phyloP scores from a whole-genome alignment of 2,329 filamentous ascomycete species.

The Pyricularia grisea region DNA sequence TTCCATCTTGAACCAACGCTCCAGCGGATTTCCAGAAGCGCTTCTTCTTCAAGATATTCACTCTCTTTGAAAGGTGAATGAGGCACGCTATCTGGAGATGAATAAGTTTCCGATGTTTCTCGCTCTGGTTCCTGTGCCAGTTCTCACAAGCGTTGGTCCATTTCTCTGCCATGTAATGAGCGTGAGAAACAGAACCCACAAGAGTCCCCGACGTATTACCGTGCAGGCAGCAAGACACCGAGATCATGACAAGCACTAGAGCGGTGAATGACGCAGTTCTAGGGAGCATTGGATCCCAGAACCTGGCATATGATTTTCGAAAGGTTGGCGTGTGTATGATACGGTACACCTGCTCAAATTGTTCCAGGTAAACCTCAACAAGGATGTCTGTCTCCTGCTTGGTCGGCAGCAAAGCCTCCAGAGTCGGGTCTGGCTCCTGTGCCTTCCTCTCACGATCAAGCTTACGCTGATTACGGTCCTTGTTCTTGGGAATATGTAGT shows the following conservation, averaged over 20 bases:
- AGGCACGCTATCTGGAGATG: slow-evolving; percentile 53
- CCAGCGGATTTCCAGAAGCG: slow-evolving; percentile 51
- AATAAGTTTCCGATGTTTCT: slow-evolving; percentile 50
- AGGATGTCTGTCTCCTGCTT: slow-evolving; percentile 22
- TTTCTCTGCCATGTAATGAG: slow-evolving; percentile 42
- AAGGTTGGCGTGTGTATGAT: slow-evolving; percentile 52
- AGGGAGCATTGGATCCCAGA: slow-evolving; percentile 37
- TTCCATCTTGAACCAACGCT: slow-evolving; percentile 45
- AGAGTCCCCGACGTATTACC: slow-evolving; percentile 43
- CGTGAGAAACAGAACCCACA: slow-evolving; percentile 47
- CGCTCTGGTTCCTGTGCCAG: slow-evolving; percentile 46
- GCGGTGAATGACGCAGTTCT: slow-evolving; percentile 46
- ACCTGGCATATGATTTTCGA: slow-evolving; percentile 42
- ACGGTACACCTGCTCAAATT: slow-evolving; percentile 27
- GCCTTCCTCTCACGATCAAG: slow-evolving; percentile 42
- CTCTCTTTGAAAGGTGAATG: slow-evolving; percentile 49
- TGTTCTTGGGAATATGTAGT: slow-evolving; percentile 41
- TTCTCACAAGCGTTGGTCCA: slow-evolving; percentile 47
- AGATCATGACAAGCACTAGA: slow-evolving; percentile 49
- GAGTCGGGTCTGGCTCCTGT: slow-evolving; percentile 33
- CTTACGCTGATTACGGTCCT: slow-evolving; percentile 44
- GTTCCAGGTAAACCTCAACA: slow-evolving; percentile 25
- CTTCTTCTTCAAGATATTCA: slow-evolving; percentile 56
- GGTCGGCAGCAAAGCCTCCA: slow-evolving; percentile 36
- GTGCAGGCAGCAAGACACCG: slow-evolving; percentile 47